Evolutionary conservation across 2,329 filamentous ascomycete species (phyloP).

Genomic region (Calonectria pseudoreteaudii): DNA sequence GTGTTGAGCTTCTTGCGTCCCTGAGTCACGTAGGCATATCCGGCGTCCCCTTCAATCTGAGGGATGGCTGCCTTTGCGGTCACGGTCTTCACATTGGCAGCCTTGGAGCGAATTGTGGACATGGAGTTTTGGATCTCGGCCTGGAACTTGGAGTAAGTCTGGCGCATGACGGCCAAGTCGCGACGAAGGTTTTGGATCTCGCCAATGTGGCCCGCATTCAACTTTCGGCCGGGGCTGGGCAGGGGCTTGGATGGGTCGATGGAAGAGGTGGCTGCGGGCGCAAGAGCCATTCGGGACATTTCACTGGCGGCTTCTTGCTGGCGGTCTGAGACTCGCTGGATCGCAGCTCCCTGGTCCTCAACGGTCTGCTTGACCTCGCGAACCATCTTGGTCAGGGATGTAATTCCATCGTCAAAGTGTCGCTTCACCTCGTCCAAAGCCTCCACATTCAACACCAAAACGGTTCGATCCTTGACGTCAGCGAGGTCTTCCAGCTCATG

Average conservation of each 20-base stretch:
- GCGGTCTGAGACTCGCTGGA: constrained; percentile 89
- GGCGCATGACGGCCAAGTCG: constrained; percentile 90
- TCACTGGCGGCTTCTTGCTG: constrained; percentile 92
- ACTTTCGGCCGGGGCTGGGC: constrained; percentile 53
- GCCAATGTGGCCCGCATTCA: constrained; percentile 72
- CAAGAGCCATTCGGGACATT: constrained; percentile 72
- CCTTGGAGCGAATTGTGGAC: constrained; percentile 84
- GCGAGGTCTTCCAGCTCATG: constrained; percentile 94
- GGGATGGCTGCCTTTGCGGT: constrained; percentile 79
- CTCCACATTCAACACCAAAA: constrained; percentile 95
- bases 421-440: constrained; percentile 94
- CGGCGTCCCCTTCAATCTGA: constrained; percentile 79
- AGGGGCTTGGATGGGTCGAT: constrained; percentile 54
- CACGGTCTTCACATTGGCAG: constrained; percentile 80
- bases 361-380: constrained; percentile 87
- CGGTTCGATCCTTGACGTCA: constrained; percentile 94
- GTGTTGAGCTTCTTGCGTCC: constrained; percentile 89
- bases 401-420: constrained; percentile 93
- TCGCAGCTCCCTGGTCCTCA: constrained; percentile 82
- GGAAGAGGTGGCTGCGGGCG: constrained; percentile 57
- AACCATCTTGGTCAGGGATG: constrained; percentile 83
- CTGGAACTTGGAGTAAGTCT: constrained; percentile 93
- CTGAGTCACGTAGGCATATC: constrained; percentile 84
- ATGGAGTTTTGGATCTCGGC: constrained; percentile 91
- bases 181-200: constrained; percentile 87